Evolutionary conservation across 192 early-diverging fungal species (phyloP).

Genomic region (Coemansia aciculifera): DNA sequence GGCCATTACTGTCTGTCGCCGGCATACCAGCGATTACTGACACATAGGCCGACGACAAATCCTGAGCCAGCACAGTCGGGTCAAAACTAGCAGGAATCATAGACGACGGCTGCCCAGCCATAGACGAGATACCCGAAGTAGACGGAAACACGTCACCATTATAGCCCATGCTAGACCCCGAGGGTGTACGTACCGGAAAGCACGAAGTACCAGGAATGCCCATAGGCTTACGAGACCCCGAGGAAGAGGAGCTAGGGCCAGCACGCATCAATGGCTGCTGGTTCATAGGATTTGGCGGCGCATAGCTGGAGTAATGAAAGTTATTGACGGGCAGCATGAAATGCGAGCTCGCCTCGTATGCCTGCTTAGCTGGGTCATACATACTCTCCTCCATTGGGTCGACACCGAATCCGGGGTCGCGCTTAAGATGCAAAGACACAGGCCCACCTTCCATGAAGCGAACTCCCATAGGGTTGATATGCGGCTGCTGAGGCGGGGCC

Average conservation of each 20-base stretch:
- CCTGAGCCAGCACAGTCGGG: constrained; percentile 37
- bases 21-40: constrained; percentile 37
- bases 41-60: constrained; percentile 49
- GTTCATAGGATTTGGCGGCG: neutral
- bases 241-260: neutral
- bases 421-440: constrained; percentile 49
- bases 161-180: constrained; percentile 30
- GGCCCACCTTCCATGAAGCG: constrained; percentile 34
- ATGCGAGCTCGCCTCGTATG: constrained; percentile 42
- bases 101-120: constrained; percentile 1
- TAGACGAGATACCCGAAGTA: constrained; percentile 2
- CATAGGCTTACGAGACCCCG: constrained; percentile 2
- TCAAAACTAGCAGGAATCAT: constrained; percentile 31
- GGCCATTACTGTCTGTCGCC: neutral
- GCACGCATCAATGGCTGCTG: constrained; percentile 1
- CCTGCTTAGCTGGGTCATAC: constrained; percentile 51
- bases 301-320: constrained; percentile 28
- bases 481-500: constrained; percentile 20
- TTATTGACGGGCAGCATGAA: constrained; percentile 45
- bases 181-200: constrained; percentile 27
- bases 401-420: constrained; percentile 50
- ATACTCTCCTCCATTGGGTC: constrained; percentile 32
- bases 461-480: constrained; percentile 43
- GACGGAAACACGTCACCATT: constrained; percentile 10
- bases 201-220: constrained; percentile 13